Evolutionary conservation across 192 early-diverging fungal species (phyloP), one percentile per base, ranked within the genome.

Genomic region (Geranomyces variabilis): DNA sequence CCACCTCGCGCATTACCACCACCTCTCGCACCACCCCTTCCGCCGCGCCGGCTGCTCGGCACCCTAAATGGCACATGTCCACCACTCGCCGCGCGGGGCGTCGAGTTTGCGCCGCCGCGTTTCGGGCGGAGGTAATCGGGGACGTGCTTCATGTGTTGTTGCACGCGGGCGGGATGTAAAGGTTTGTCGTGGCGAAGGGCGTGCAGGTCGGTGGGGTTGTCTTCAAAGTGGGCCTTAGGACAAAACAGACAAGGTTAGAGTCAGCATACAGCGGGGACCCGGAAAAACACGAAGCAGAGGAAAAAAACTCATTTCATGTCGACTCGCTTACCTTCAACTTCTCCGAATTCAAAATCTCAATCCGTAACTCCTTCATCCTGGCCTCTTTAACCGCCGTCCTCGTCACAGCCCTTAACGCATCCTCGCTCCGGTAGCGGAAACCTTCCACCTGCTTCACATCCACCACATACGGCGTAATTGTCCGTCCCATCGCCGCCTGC

Each of bases 291-390:
- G 36, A n/a, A n/a, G n/a, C n/a, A n/a, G n/a, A n/a, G n/a, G n/a
- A n/a, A n/a, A n/a, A n/a, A n/a, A n/a, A n/a, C n/a, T n/a, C n/a
- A n/a, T n/a, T n/a, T n/a, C n/a, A n/a, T n/a, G n/a, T n/a, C n/a
- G n/a, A n/a, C n/a, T n/a, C n/a, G n/a, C n/a, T 29, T 71, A 86
- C 83, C 85, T 94, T 93, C 56, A 99, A 87, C 78, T 94, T 96
- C 75, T 97, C 93, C 19, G 93, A 95, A 76, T 94, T 96, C 57
- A 99, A 69, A 62, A 97, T 96, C 81, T 99, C 97, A 34, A 87
- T 83, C 79, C 94, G 94, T 67, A 99, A 75, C 77, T 99, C 97
- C 76, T 94, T 96, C n/a, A 96, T 77, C 62, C 97, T 83, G 8
- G 97, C 95, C 74, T 97, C 94, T 24, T 89, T 90, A 53, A 99